These are phyloP conservation scores for Ceratobasidium sp. DNA, from an alignment of 1,284 basidiomycete genomes.

Conservation along the genomic window DNA sequence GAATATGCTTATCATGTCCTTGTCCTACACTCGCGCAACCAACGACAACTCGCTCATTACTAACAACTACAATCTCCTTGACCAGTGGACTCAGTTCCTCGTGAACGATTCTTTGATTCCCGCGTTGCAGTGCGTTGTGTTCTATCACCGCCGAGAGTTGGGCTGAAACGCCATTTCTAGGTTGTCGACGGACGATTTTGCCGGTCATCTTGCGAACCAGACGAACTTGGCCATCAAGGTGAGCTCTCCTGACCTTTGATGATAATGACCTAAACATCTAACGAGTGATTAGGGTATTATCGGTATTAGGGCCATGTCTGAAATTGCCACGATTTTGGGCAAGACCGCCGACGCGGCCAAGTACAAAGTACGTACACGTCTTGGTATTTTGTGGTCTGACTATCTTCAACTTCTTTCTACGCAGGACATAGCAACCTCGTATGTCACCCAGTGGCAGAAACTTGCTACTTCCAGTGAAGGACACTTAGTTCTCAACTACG, in stretches of 20 bases:
- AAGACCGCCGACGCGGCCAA: slow-evolving; percentile 65
- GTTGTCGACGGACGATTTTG: slow-evolving; percentile 79
- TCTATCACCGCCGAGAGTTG: not conserved
- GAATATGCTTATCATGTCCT: slow-evolving; percentile 81
- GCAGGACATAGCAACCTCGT: slow-evolving; percentile 13
- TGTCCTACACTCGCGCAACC: slow-evolving; percentile 74
- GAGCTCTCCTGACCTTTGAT: not conserved
- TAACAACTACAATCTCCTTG: slow-evolving; percentile 68
- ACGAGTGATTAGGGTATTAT: slow-evolving; percentile 48
- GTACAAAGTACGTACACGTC: slow-evolving; percentile 72
- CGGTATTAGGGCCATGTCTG: slow-evolving; percentile 69
- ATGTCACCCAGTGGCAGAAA: slow-evolving; percentile 48
- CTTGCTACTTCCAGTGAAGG: slow-evolving; percentile 49
- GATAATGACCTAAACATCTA: not conserved
- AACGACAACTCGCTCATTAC: slow-evolving; percentile 68
- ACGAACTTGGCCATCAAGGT: slow-evolving; percentile 84
- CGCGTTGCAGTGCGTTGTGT: slow-evolving; percentile 52
- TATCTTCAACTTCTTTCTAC: too few relatives aligned
- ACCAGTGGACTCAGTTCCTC: slow-evolving; percentile 80
- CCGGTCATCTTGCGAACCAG: slow-evolving; percentile 77
- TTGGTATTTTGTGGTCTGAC: slow-evolving; percentile 55
- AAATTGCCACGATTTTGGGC: slow-evolving; percentile 68
- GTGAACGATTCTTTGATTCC: slow-evolving; percentile 71
- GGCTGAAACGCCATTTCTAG: slow-evolving; percentile 5
- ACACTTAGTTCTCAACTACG: slow-evolving; percentile 56